Evolutionary conservation across 441 rosid genomes (phyloP), one percentile per base, ranked within the genome.

Genomic region (Oxalis stricta): DNA sequence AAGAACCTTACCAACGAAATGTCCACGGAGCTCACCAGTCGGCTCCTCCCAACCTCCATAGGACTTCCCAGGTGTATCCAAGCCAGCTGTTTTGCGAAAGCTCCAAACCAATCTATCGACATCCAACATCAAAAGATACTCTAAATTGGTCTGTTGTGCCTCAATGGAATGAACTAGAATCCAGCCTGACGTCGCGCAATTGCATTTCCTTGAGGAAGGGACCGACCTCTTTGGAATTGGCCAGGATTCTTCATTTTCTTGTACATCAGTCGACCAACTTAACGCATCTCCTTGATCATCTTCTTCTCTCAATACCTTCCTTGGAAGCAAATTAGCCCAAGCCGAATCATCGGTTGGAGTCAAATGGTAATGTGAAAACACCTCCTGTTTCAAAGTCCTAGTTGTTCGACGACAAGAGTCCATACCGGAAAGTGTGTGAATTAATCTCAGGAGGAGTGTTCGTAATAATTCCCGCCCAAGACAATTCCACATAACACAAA

Each of bases 1-100:
- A n/a, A 10, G 18, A 44, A 12, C 4, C 16, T 35, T 73, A 91
- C 98, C 94, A 1, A 83, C 93, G 41, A 91, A 85, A 68, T 91
- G 98, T 15, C 96, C 98, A 3, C 98, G 78, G 49, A 85, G 87
- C 68, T 91, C 93, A 9, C 16, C 9, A 17, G 34, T 48, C 0
- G 93, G 75, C 0, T 15, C 66, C 61, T 91, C 96, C 96, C 98
- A 91, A 3, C 96, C 93, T 33, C 89, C 94, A 55, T 85, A 81
- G 0, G 72, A 34, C 18, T 38, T 34, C 22, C 96, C 87, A 0
- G 79, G 77, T 4, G 87, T 64, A 21, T 61, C 50, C 69, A 79
- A 75, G 52, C 80, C 91, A 2, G 91, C 93, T 3, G 68, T 76
- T 46, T 85, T 77, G 63, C 93, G 68, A 49, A 91, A 91, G 63